A percentile compares a stretch with the other conserved stretches of the same genome.
Evolutionary conservation across 768 basidiomycete genomes (phyloP).

Genomic region (Cystofilobasidium ferigula): DNA sequence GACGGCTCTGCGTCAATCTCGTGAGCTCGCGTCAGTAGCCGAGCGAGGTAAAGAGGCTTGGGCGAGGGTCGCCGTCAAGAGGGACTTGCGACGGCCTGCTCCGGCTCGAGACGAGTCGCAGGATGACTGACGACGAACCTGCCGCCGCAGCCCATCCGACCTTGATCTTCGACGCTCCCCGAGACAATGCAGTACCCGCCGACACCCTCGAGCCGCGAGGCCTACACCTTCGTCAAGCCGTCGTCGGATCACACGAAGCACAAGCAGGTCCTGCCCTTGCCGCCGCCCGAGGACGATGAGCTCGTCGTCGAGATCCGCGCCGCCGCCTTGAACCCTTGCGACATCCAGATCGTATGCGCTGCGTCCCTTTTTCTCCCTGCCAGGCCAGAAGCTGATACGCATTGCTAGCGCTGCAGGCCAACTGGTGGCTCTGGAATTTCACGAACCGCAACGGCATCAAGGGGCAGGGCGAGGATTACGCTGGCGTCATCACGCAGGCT

Average conservation of each 20-base stretch:
- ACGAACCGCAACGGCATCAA: background rate
- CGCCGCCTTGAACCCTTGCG: constrained; percentile 3
- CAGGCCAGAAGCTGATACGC: background rate
- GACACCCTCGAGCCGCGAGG: background rate
- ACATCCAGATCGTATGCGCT: constrained; percentile 8
- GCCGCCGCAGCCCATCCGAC: too few species aligned
- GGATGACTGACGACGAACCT: too few species aligned
- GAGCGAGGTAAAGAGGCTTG: too few species aligned
- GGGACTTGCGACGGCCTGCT: too few species aligned
- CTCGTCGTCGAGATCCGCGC: background rate
- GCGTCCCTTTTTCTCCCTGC: background rate
- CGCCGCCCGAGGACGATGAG: background rate
- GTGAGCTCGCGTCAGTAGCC: too few species aligned
- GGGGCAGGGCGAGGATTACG: constrained; percentile 1
- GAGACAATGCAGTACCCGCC: background rate
- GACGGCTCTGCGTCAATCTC: too few species aligned
- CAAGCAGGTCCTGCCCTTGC: background rate
- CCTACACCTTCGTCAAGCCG: constrained; percentile 1
- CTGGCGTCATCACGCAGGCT: background rate
- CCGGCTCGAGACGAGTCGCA: too few species aligned
- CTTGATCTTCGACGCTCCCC: background rate
- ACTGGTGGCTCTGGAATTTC: constrained; percentile 8
- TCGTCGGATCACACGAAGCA: background rate
- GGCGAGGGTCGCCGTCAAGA: too few species aligned
- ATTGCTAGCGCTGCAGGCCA: background rate